Percentiles rank a stretch among this genome's conserved stretches.
Conservation (phyloP, 2,329 filamentous ascomycete genomes). For the Alternaria sp. region DNA sequence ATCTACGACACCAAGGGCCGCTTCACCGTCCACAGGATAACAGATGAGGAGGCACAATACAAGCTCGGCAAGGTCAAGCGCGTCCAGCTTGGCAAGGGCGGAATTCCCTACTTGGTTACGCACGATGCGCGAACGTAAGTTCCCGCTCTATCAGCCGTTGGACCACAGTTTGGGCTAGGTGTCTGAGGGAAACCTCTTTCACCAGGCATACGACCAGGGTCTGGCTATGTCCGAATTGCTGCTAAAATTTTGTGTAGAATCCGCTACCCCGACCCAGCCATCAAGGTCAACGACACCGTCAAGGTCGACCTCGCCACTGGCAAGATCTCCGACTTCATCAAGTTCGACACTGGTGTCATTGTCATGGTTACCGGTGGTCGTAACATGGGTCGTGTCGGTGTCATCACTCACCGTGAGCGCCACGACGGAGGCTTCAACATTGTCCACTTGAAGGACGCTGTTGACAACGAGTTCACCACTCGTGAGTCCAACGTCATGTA, state of each 20-base stretch:
- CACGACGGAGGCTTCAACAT: constrained; percentile 99
- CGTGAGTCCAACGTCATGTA: constrained; percentile 97
- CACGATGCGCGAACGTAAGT: constrained; percentile 99
- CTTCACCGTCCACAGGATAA: constrained; percentile 99
- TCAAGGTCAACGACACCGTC: constrained; percentile 99
- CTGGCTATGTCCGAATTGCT: constrained; percentile 68
- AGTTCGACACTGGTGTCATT: constrained; percentile 97
- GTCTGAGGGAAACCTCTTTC: constrained; percentile 51
- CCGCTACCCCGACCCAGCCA: constrained; percentile 96
- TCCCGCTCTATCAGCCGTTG: constrained; percentile 99
- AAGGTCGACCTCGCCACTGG: constrained; percentile 97
- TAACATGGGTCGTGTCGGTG: constrained; percentile 99
- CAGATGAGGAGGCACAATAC: constrained; percentile 98
- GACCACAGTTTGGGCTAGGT: constrained; percentile 59
- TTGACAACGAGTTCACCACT: constrained; percentile 99
- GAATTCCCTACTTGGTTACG: constrained; percentile 99
- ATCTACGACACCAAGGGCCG: constrained; percentile 99
- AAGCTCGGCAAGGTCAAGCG: constrained; percentile 99
- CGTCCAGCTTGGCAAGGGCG: constrained; percentile 98
- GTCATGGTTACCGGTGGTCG: constrained; percentile 99
- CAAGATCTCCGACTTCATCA: constrained; percentile 98
- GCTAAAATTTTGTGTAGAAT: constrained; percentile 70
- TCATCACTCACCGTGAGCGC: constrained; percentile 99
- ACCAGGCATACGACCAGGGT: constrained; percentile 99
- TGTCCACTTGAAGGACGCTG: constrained; percentile 99